Evolutionary conservation across 345 rosid genomes (phyloP).

Genomic region (Cardamine resedifolia): DNA sequence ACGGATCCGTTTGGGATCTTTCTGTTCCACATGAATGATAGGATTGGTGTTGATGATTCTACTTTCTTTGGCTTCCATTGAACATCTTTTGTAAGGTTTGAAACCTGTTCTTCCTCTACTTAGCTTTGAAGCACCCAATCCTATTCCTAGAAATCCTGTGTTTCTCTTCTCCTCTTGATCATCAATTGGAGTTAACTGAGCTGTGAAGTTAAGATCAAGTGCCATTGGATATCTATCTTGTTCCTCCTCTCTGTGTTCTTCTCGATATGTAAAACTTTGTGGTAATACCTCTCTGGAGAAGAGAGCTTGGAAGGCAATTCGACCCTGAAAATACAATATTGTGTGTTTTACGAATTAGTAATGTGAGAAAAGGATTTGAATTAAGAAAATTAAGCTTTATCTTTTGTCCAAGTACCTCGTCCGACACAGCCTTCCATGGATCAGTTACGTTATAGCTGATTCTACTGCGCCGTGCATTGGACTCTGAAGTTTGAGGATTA

Average conservation of each 20-base stretch:
- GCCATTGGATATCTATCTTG: conserved; percentile 39
- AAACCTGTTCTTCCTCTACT: conserved; percentile 70
- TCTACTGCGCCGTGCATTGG: conserved; percentile 59
- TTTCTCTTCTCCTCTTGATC: conserved; percentile 46
- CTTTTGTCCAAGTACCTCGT: conserved; percentile 52
- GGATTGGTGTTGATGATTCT: conserved; percentile 37
- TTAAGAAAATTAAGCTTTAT: not conserved
- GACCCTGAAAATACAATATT: conserved; percentile 52
- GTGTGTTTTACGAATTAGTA: not conserved
- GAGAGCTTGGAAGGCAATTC: conserved; percentile 87
- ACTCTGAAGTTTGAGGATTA: conserved; percentile 46
- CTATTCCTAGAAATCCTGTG: conserved; percentile 51
- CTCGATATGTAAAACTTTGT: conserved; percentile 74
- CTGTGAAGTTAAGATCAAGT: conserved; percentile 53
- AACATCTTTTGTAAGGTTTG: conserved; percentile 92
- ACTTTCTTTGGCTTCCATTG: conserved; percentile 72
- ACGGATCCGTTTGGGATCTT: conserved; percentile 78
- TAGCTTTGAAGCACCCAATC: conserved; percentile 55
- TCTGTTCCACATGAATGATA: conserved; percentile 60
- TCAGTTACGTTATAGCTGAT: conserved; percentile 52
- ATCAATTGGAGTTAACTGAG: conserved; percentile 26
- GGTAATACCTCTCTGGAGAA: conserved; percentile 81
- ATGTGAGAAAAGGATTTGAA: not conserved
- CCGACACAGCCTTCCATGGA: conserved; percentile 89
- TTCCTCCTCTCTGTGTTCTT: conserved; percentile 40